Base-by-base conservation (phyloP, 2,329 filamentous ascomycete species). In the Hypoxylon sp. region DNA sequence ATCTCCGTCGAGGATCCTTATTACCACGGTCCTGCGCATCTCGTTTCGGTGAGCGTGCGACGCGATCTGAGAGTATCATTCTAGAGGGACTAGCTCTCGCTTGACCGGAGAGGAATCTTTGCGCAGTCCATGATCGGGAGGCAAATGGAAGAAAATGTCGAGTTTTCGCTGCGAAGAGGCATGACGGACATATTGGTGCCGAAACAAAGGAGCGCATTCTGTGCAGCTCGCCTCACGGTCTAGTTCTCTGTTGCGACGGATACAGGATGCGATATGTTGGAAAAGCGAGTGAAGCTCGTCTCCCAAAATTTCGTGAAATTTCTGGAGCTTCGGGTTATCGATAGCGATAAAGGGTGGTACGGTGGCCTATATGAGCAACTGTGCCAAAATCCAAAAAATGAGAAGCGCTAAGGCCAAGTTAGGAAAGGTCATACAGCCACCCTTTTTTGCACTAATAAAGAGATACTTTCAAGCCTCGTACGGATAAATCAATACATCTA, bases 21-120 rank as follows among this genome's bases (percentile, higher is more conserved):
- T 73, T 75, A 25, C 78, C 76, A 63, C 76, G 76, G 27, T 71
- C 71, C 46, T 73, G 70, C 8, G 63, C 73, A 54, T 77, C 74
- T 39, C 77, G 71, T 39, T 48, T 59, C 1, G 81, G 77, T 5
- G 79, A 59, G 65, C 79, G 80, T 37, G 81, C 79, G 23, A 88
- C 86, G 47, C 79, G 80, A 69, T 87, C 82, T 7, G 87, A 87
- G 5, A 89, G 80, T 29, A 86, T 82, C 86, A 88, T 88, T 53
- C 87, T 85, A 43, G 85, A 86, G 34, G 87, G 83, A 57, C 77
- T 60, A 30, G 67, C 8, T 61, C 62, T 73, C 45, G 39, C 41
- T 30, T 69, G 71, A 21, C 64, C 67, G 41, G 68, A 67, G 54
- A 69, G 65, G 21, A 74, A 68, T 50, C 73, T 70, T 57, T 71